Evolutionary conservation across 1,139 yeast species (phyloP), one percentile per base, ranked within the genome.

Genomic region (Candida buenavistaensis): DNA sequence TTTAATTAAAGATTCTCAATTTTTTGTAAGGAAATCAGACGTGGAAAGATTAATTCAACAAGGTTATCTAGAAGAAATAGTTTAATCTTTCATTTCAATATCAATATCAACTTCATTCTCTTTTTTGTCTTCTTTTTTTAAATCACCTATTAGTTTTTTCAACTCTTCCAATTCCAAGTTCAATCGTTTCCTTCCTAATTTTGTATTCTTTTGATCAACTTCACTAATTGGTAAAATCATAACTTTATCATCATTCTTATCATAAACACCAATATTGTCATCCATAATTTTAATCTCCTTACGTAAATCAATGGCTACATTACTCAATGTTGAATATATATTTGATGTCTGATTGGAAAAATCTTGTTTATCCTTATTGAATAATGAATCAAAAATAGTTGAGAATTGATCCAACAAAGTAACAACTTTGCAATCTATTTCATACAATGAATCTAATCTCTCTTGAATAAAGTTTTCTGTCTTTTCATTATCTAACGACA

Each of bases 41-140:
- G 98, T 92, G 8, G 97, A 90, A 52, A 66, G 97, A 37, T 69
- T 92, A 45, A 87, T 94, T 28, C 97, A 89, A 53, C 98, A 94
- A 57, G 98, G 97, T 0, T 89, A 87, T 51, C 64, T 92, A 40
- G 94, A 88, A 56, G 87, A 82, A 55, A 68, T 30, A 10, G n/a
- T 86, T 43, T 81, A 60, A 26, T 36, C 38, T 26, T 35, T 36
- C 31, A 33, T 33, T 19, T 46, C 48, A 14, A 39, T 36, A 16
- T 40, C 50, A 25, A 39, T 36, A 21, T 4, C 27, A 9, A 2
- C 19, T 22, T 28, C 22, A 10, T 12, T 7, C 35, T 14, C 33
- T 28, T n/a, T 21, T 4, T n/a, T 32, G 16, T 28, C 35, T n/a
- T 28, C 37, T n/a, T 35, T 32, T n/a, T 50, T 15, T 40, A 43